Conservation (phyloP, 2,329 filamentous ascomycete species). For the Epichloe brachyelytri region DNA sequence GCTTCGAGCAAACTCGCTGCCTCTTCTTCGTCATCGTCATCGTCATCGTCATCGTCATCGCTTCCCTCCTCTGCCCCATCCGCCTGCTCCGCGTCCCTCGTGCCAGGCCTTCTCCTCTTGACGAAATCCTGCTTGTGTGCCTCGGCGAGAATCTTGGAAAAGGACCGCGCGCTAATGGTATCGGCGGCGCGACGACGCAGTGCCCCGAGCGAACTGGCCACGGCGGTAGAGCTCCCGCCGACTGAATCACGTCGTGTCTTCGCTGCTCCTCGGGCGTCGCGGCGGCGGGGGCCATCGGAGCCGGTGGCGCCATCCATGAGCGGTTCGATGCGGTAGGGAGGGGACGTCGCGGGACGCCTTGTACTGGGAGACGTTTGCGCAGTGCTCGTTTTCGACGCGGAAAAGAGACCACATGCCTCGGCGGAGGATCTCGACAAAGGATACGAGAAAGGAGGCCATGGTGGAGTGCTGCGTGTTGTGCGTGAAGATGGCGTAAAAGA, state of each 20-base stretch:
- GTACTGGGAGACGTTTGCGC: conserved; percentile 79
- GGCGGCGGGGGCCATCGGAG: conserved; percentile 15
- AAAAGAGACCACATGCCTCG: conserved; percentile 86
- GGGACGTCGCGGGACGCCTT: conserved; percentile 81
- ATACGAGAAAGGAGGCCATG: conserved; percentile 65
- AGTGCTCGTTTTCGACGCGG: conserved; percentile 96
- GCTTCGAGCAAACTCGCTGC: conserved; percentile 7
- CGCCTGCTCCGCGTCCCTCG: conserved; percentile 10
- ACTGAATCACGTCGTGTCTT: conserved; percentile 4
- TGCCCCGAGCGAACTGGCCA: conserved; percentile 11
- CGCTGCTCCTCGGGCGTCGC: conserved; percentile 9
- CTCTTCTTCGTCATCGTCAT: conserved; percentile 16
- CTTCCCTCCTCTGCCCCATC: conserved; percentile 13
- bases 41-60: conserved; percentile 23
- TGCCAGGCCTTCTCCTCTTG: conserved; percentile 44
- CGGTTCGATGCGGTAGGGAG: conserved; percentile 55
- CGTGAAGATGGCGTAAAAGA: conserved; percentile 80
- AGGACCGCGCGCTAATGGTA: conserved; percentile 20
- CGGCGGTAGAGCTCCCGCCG: conserved; percentile 11
- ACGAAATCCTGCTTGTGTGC: conserved; percentile 91
- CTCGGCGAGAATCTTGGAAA: conserved; percentile 57
- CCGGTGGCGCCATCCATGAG: conserved; percentile 31
- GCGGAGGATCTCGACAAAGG: conserved; percentile 67
- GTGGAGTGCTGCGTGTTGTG: conserved; percentile 72
- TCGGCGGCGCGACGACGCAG: conserved; percentile 22